A percentile compares a stretch with the other conserved stretches of the same genome.
Evolutionary conservation across 2,329 filamentous ascomycete species (phyloP).

Genomic region (Trichophyton mentagrophytes): DNA sequence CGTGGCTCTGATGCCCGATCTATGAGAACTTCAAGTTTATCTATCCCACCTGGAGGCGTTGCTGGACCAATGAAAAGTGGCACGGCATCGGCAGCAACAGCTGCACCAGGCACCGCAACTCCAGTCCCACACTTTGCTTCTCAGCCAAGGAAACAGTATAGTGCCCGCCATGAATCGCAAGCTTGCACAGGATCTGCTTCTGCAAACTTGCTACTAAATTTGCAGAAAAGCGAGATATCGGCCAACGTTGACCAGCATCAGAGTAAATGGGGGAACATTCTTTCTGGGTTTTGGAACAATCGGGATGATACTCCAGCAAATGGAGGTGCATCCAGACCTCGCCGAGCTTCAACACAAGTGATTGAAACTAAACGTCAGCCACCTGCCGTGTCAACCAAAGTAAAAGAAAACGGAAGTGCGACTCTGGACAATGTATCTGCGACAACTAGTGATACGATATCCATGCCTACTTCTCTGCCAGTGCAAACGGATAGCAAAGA

Average conservation of each 20-base stretch:
- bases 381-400: neutral
- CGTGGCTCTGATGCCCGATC: constrained; percentile 34
- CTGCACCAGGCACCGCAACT: constrained; percentile 38
- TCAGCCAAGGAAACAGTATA: constrained; percentile 21
- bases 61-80: constrained; percentile 31
- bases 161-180: constrained; percentile 13
- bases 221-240: constrained; percentile 42
- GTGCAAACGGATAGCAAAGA: neutral
- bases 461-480: neutral
- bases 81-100: constrained; percentile 40
- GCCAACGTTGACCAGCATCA: constrained; percentile 35
- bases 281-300: constrained; percentile 44
- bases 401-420: neutral
- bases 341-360: neutral
- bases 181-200: constrained; percentile 38
- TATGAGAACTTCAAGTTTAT: constrained; percentile 30
- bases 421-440: neutral
- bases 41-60: constrained; percentile 35
- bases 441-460: neutral
- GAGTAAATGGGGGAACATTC: constrained; percentile 44
- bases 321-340: neutral
- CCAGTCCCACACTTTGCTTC: constrained; percentile 43
- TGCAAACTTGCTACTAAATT: constrained; percentile 41
- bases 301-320: constrained; percentile 20
- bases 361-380: neutral